Base-by-base conservation (phyloP, 2,329 filamentous ascomycete genomes). In the Ophiostoma populinum region DNA sequence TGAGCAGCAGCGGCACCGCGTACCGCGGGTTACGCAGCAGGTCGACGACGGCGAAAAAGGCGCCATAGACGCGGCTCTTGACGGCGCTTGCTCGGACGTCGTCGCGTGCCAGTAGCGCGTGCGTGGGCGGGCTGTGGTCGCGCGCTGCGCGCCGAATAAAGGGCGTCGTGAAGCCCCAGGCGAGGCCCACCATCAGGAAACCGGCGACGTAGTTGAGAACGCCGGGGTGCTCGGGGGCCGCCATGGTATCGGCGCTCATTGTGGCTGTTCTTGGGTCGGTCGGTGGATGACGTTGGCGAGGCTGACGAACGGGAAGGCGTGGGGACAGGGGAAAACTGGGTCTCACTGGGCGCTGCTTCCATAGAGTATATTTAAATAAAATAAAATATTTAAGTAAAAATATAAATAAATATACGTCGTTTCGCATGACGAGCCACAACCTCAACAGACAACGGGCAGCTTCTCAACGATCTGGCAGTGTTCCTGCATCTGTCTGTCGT, bases 81-180 rank as follows among this genome's bases (percentile, higher is more conserved):
- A 82, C 34, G 65, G 68, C 75, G 37, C 73, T 75, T 29, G 56
- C 57, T 44, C 54, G 52, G 40, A 76, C 59, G 16, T 61, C 58
- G 6, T 62, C 57, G 10, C 59, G 51, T 27, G 63, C 56, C 22
- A 77, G 59, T 15, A 68, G 46, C 3, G 70, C 59, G 46, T 76
- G 74, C 1, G 63, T 45, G 2, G 70, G 64, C 3, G 76, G 75
- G 36, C 63, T 70, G 58, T 90, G 85, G 41, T 75, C 67, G 32
- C 78, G 67, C 2, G 87, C 86, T 8, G 87, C 87, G 42, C 72
- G 71, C 17, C 86, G 77, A 64, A 95, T 92, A 61, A 95, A 94
- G 37, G 78, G 77, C 15, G 83, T 92, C 1, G 83, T 93, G 47
- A 92, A 73, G 34, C 86, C 87, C 87, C 87, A 95, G 45, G 83